Evolutionary conservation across 2,329 filamentous ascomycete genomes (phyloP).

Genomic region (Exophiala calicioides): DNA sequence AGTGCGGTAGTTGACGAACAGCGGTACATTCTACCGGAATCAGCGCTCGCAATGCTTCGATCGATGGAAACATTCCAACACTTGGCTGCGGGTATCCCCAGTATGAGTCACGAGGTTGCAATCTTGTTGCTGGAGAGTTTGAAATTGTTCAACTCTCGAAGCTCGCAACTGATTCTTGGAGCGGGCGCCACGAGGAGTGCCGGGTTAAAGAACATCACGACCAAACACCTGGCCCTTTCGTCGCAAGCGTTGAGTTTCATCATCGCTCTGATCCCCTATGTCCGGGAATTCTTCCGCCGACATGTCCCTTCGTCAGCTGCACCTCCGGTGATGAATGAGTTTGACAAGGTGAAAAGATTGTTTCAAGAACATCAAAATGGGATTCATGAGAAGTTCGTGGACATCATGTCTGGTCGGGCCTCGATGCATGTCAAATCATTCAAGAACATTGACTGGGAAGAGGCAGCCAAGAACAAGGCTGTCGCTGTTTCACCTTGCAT

Average conservation of each 20-base stretch:
- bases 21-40: slow-evolving; percentile 80
- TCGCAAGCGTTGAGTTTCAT: slow-evolving; percentile 88
- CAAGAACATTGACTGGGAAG: slow-evolving; percentile 74
- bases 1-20: slow-evolving; percentile 80
- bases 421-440: slow-evolving; percentile 72
- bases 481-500: slow-evolving; percentile 68
- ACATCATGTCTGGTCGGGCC: slow-evolving; percentile 84
- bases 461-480: slow-evolving; percentile 42
- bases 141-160: slow-evolving; percentile 91
- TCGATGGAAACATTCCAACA: slow-evolving; percentile 82
- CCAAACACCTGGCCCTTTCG: slow-evolving; percentile 88
- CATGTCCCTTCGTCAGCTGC: slow-evolving; percentile 58
- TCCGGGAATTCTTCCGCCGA: slow-evolving; percentile 86
- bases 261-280: slow-evolving; percentile 80
- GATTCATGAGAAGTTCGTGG: slow-evolving; percentile 89
- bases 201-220: slow-evolving; percentile 93
- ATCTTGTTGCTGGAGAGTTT: slow-evolving; percentile 79
- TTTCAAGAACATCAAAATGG: slow-evolving; percentile 87
- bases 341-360: slow-evolving; percentile 80
- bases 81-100: slow-evolving; percentile 80
- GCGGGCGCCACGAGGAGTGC: slow-evolving; percentile 87
- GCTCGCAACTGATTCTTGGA: slow-evolving; percentile 93
- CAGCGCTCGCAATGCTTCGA: slow-evolving; percentile 76
- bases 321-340: slow-evolving; percentile 69
- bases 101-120: slow-evolving; percentile 79